Percentiles rank a stretch among this genome's conserved stretches.
Conservation (phyloP, 2,329 filamentous ascomycete genomes). For the Acarospora socialis region DNA sequence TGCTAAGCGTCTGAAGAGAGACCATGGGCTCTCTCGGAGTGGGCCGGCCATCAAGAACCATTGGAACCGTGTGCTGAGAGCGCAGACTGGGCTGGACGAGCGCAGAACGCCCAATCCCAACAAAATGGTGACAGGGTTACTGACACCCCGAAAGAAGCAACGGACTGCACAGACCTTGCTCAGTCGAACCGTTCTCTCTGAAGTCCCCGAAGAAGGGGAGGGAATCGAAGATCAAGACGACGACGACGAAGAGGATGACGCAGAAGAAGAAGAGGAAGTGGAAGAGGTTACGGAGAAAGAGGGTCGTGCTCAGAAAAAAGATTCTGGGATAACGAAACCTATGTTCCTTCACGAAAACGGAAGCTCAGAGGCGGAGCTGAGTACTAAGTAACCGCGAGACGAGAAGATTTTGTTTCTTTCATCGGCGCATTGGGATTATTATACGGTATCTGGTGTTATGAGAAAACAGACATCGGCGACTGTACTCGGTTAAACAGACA, state of each 20-base stretch:
- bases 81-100: slow-evolving; percentile 1
- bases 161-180: background rate
- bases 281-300: background rate
- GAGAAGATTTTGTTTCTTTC: too few relatives aligned
- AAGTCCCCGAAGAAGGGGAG: too few relatives aligned
- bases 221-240: background rate
- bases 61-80: slow-evolving; percentile 1
- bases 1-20: background rate
- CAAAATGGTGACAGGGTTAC: background rate
- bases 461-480: too few relatives aligned
- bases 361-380: too few relatives aligned
- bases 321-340: too few relatives aligned
- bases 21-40: too few relatives aligned
- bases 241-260: background rate
- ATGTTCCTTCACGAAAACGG: too few relatives aligned
- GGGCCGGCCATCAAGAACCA: background rate
- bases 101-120: background rate
- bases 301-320: background rate
- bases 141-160: background rate
- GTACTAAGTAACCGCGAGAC: too few relatives aligned
- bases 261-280: background rate
- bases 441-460: too few relatives aligned
- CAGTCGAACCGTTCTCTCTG: too few relatives aligned
- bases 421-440: too few relatives aligned
- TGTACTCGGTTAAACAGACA: too few relatives aligned